Percentiles rank a stretch among this genome's conserved stretches.
These are phyloP conservation scores for Perkinsus olseni DNA, from an alignment of 169 alveolate species.

Conservation along the genomic window DNA sequence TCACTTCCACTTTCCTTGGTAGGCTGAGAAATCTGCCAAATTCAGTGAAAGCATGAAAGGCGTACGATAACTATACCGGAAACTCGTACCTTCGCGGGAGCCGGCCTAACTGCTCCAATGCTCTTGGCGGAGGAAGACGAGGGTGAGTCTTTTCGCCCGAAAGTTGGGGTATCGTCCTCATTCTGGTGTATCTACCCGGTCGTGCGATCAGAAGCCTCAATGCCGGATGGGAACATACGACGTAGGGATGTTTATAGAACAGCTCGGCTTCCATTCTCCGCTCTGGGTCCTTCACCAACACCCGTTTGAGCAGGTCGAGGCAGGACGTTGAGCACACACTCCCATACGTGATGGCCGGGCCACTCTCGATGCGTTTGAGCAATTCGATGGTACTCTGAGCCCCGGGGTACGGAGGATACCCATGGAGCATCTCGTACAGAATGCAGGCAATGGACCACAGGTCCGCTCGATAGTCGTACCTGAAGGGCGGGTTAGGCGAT, in stretches of 20 bases:
- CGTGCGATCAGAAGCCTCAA: not conserved
- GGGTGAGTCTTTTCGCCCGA: not conserved
- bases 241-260: not conserved
- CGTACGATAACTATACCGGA: no score
- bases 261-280: not conserved
- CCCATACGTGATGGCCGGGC: not conserved
- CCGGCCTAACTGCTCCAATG: no score
- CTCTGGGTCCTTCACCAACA: not conserved
- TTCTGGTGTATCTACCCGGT: not conserved
- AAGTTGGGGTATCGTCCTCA: not conserved
- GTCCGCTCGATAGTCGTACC: not conserved
- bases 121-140: no score
- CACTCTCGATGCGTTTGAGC: not conserved
- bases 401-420: not conserved
- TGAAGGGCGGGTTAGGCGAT: not conserved
- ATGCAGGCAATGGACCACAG: not conserved
- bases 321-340: not conserved
- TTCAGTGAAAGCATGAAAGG: no score
- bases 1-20: not conserved
- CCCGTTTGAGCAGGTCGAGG: not conserved
- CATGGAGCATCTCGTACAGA: not conserved
- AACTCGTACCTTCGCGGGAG: not conserved
- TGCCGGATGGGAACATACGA: not conserved
- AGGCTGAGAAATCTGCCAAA: no score
- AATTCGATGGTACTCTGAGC: not conserved